Evolutionary conservation across 192 early-diverging fungal genomes (phyloP), one percentile per base, ranked within the genome.

Genomic region (Umbelopsis sp.): DNA sequence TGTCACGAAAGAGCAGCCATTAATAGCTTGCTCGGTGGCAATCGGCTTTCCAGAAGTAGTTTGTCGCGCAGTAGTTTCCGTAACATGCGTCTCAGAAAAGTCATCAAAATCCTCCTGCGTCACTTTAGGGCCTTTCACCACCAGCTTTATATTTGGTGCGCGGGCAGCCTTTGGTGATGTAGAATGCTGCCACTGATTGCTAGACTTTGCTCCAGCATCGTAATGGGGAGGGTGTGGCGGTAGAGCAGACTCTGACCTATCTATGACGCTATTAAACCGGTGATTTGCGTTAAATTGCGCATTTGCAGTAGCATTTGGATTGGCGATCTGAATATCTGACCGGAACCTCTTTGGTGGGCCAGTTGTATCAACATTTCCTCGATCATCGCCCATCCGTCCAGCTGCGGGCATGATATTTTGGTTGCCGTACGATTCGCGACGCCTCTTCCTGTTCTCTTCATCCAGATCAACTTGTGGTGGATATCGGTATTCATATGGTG

Each of bases 51-150:
- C 55, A 0, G 55, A 61, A 2, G 55, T 27, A 3, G 55, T 61
- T 61, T 61, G 55, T 61, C 55, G 55, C 21, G 33, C 55, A 2
- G 55, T 61, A 8, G 55, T 61, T n/a, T 61, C 55, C 27, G 55
- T 25, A 33, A 61, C 55, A 61, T 61, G 55, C 0, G 30, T 61
- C 13, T 61, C 55, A 5, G 55, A 27, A 37, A 35, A 61, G 30
- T 61, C 55, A 61, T 61, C 55, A 35, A 61, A 33, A n/a, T 61
- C 55, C 0, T 61, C 55, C 8, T 2, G 51, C 22, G 21, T 4
- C 0, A 35, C 55, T 33, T 61, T 61, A 35, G 55, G 55, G 0
- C 33, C 30, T 18, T 61, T 61, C 2, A 61, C 10, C 4, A 61
- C 30, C 15, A 61, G 27, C 30, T 61, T 61, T 15, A 61, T 61